A percentile compares a stretch with the other conserved stretches of the same genome.
Conservation (phyloP, 2,329 filamentous ascomycete genomes). For the Drechslerella stenobrocha region DNA sequence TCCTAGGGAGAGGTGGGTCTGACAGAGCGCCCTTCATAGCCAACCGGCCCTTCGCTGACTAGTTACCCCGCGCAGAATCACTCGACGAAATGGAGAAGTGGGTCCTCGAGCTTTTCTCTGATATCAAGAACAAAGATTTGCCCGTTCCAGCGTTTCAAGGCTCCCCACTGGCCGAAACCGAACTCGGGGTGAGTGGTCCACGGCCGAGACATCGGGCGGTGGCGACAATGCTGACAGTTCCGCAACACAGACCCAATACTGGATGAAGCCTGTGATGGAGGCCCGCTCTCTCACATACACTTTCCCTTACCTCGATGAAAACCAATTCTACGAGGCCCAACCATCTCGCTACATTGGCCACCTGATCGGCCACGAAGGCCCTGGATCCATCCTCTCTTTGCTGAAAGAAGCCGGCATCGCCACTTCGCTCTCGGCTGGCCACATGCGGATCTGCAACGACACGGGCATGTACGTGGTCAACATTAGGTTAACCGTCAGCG, state of each 20-base stretch:
- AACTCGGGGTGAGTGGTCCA: slow-evolving; percentile 60
- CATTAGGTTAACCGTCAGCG: slow-evolving; percentile 80
- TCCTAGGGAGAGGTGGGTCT: slow-evolving; percentile 66
- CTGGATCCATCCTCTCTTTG: slow-evolving; percentile 86
- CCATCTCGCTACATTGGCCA: slow-evolving; percentile 86
- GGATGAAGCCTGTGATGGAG: slow-evolving; percentile 91
- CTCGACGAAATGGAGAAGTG: slow-evolving; percentile 81
- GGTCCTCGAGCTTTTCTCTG: slow-evolving; percentile 80
- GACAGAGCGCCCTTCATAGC: neutral
- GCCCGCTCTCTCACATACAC: slow-evolving; percentile 75
- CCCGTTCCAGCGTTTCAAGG: slow-evolving; percentile 57
- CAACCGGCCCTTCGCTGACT: neutral
- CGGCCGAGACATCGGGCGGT: too few species aligned
- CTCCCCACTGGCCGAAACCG: slow-evolving; percentile 63
- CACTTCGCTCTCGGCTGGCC: slow-evolving; percentile 77
- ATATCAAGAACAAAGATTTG: slow-evolving; percentile 79
- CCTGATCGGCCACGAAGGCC: slow-evolving; percentile 87
- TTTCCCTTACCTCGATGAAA: slow-evolving; percentile 85
- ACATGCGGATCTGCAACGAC: slow-evolving; percentile 75
- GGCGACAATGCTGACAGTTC: too few species aligned
- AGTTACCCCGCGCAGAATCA: slow-evolving; percentile 61
- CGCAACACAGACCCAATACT: slow-evolving; percentile 74
- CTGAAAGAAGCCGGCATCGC: slow-evolving; percentile 90
- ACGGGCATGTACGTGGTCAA: slow-evolving; percentile 78
- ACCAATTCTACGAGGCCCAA: slow-evolving; percentile 74